phyloP scores from a whole-genome alignment of 768 basidiomycete species.

The Rhizopogon vinicolor region DNA sequence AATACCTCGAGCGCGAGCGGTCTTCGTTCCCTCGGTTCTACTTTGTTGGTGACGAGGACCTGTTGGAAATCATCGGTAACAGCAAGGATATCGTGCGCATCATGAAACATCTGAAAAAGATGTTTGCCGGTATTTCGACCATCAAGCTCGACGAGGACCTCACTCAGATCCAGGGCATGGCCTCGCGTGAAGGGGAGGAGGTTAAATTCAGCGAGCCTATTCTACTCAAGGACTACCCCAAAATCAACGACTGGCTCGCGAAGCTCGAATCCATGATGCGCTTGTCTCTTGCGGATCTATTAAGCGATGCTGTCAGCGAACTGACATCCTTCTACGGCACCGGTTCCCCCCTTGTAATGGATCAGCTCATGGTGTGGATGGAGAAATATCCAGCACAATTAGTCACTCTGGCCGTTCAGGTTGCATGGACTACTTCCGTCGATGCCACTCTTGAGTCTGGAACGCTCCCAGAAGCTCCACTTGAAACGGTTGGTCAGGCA shows the following conservation, averaged over 20 bases:
- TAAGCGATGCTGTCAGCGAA: conserved; percentile 77
- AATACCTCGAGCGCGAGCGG: conserved; percentile 96
- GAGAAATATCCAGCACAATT: conserved; percentile 94
- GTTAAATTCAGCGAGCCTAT: conserved; percentile 82
- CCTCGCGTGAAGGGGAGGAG: conserved; percentile 94
- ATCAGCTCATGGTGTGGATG: conserved; percentile 84
- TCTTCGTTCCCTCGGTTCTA: conserved; percentile 99
- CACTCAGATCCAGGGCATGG: conserved; percentile 88
- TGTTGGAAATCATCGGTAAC: conserved; percentile 98
- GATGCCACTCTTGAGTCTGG: conserved; percentile 62
- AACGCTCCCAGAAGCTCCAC: conserved; percentile 54
- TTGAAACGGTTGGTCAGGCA: conserved; percentile 74
- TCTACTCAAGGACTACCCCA: conserved; percentile 86
- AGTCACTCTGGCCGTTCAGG: conserved; percentile 92
- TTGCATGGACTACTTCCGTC: conserved; percentile 88
- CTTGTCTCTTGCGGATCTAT: conserved; percentile 75
- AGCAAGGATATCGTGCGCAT: conserved; percentile 97
- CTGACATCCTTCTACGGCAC: conserved; percentile 77
- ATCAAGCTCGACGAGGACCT: conserved; percentile 83
- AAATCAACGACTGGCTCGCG: conserved; percentile 98
- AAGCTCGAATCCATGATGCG: conserved; percentile 93
- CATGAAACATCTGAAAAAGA: conserved; percentile 99
- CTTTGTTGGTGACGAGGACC: conserved; percentile 98
- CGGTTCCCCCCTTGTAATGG: conserved; percentile 51
- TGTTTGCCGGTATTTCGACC: conserved; percentile 97